Percentiles rank a stretch among this genome's conserved stretches.
These are phyloP conservation scores for Kluyveromyces starmeri DNA, from an alignment of 805 yeast species.

Conservation along the genomic window DNA sequence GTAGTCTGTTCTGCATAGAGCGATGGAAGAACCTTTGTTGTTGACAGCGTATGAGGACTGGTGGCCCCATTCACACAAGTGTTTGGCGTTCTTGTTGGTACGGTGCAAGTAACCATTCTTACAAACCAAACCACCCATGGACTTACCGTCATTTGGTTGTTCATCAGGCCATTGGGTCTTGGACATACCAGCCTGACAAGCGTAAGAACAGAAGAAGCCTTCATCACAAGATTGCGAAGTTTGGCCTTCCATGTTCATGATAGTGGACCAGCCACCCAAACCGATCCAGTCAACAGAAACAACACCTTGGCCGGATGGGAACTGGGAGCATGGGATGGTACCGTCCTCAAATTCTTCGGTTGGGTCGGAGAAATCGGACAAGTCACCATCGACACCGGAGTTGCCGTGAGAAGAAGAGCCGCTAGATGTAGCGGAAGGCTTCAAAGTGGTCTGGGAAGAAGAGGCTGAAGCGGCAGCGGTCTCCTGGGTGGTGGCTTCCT, in stretches of 20 bases:
- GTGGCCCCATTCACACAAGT: conserved; percentile 60
- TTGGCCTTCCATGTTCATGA: conserved; percentile 62
- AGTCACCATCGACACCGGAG: conserved; percentile 42
- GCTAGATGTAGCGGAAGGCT: conserved; percentile 22
- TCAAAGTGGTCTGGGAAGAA: conserved; percentile 17
- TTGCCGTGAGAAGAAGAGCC: conserved; percentile 29
- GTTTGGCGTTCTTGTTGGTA: conserved; percentile 41
- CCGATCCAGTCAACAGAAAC: conserved; percentile 47
- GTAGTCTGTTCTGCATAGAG: conserved; percentile 70
- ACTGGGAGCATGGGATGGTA: conserved; percentile 49
- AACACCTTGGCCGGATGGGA: conserved; percentile 67
- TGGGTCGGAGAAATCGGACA: conserved; percentile 41
- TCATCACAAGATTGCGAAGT: conserved; percentile 50
- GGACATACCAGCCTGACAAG: conserved; percentile 74
- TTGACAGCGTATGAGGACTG: conserved; percentile 46
- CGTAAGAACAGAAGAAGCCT: conserved; percentile 68
- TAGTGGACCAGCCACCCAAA: conserved; percentile 38
- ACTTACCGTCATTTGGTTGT: conserved; percentile 61
- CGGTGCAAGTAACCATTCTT: conserved; percentile 54
- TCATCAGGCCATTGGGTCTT: conserved; percentile 69
- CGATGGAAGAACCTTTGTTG: conserved; percentile 42
- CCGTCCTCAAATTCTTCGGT: conserved; percentile 56
- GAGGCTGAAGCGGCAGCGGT: conserved; percentile 11
- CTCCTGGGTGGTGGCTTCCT: conserved; percentile 11
- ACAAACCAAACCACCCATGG: conserved; percentile 66